Base-by-base conservation (phyloP, 495 filamentous ascomycete species). In the Immersiella caudata region DNA sequence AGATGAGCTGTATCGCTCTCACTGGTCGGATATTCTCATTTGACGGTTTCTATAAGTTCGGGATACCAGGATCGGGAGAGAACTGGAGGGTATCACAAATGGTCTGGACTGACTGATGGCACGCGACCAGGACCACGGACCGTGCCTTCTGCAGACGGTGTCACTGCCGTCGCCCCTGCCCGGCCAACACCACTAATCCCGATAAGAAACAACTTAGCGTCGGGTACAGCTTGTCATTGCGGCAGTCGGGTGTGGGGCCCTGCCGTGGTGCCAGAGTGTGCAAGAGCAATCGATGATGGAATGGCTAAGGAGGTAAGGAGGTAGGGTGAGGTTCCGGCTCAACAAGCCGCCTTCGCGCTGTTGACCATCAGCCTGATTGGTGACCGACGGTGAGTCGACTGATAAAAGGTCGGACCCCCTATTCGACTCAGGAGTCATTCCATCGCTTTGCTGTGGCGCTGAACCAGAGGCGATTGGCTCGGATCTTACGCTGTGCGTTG, bases 41-140 rank as follows among this genome's bases (percentile, higher is more conserved):
- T 46, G 29, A 46, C 40, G 40, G 14, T 33, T 16, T 59, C 4
- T 33, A 16, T 36, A 59, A 21, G 33, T 36, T n/a, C 56, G 7
- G 29, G 25, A 12, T 33, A 21, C 56, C 57, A 59, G 57, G 33
- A 21, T 33, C n/a, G 20, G 21, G 59, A 22, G 9, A 9, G 33
- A 21, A 25, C 14, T n/a, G 29, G 29, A 22, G 16, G 35, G 29
- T 40, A 67, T 40, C 33, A 61, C 59, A 61, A 26, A 26, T 18
- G 20, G 8, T n/a, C n/a, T n/a, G n/a, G n/a, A n/a, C n/a, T n/a
- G 36, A 40, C 2, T 20, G 11, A 35, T 27, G 59, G 59, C 59
- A 62, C 59, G 59, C 59, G 59, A 62, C 59, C 59, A 62, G 29
- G 8, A 33, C 22, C 35, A 40, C 59, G 22, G 56, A 59, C 56